Base-by-base conservation (phyloP, 331 rosid species). In the Rosa hybrid region DNA sequence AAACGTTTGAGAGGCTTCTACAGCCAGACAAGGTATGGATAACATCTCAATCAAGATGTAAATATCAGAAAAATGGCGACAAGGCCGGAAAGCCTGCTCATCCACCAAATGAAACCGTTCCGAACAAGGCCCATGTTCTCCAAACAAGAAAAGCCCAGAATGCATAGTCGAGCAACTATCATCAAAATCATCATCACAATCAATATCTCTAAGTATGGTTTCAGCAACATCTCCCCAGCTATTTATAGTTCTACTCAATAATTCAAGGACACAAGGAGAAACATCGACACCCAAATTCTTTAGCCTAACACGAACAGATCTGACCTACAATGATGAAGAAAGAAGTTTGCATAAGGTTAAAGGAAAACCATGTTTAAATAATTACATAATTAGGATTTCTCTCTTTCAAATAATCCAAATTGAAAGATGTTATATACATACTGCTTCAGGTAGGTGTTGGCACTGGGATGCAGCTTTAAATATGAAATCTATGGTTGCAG, bases 161-260 rank as follows among this genome's bases (percentile, higher is more conserved):
- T 88, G 88, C 74, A 86, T 63, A 77, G 89, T 83, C 56, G 94
- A 83, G 88, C 91, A 85, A 78, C 77, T 88, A 77, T 91, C 98
- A 72, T 90, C 93, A 81, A 86, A 90, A 82, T 89, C 98, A 77
- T 91, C 96, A 59, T 93, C 97, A 83, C 94, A 87, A 83, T 96
- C 97, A 78, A 96, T 90, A 81, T 96, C 99, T 88, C 97, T 86
- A 17, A 96, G 97, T 72, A 96, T 83, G 75, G 97, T 87, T 88
- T 96, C 99, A 78, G 99, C 96, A 88, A 92, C 99, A 88, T 91
- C 97, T 72, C 98, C 98, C 98, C 99, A 93, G 86, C 98, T 93
- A 89, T 93, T 93, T 83, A 93, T 88, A 81, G 95, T 96, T 84
- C 87, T 93, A 77, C 98, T 89, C 84, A 96, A 88, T 85, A 96